Evolutionary conservation across 148 eudicot species (phyloP).

Genomic region (Amaranthus cruentus): DNA sequence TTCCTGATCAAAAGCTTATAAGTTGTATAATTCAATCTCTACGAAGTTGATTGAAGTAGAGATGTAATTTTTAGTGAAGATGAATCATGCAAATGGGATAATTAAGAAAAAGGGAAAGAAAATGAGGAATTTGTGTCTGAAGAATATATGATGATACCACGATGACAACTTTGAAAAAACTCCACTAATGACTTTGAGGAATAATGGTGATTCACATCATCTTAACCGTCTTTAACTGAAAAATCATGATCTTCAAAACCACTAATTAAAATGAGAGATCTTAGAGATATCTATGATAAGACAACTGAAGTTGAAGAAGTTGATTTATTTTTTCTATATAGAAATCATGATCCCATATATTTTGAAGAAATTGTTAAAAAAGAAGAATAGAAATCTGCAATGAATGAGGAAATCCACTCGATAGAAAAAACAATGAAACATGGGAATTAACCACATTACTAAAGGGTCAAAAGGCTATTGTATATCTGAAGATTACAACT

Average conservation of each 20-base stretch:
- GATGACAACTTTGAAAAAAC: neutral
- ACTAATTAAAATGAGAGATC: neutral
- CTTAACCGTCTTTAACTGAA: no score
- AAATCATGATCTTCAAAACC: neutral
- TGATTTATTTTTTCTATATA: no score
- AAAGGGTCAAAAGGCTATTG: neutral
- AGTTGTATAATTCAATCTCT: neutral
- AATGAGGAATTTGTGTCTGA: neutral
- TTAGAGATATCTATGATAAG: neutral
- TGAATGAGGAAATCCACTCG: neutral
- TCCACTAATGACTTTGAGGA: neutral
- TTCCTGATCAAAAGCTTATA: neutral
- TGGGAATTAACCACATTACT: neutral
- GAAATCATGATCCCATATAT: no score
- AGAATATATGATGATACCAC: neutral
- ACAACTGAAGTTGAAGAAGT: no score
- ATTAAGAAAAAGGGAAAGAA: neutral
- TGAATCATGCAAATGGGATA: neutral
- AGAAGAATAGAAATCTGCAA: neutral
- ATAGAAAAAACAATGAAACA: neutral
- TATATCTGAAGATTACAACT: no score
- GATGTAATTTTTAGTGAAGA: neutral
- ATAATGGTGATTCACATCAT: neutral
- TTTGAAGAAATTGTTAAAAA: no score
- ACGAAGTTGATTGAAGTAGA: neutral